Conservation (phyloP, 2,329 filamentous ascomycete species). For the Aspergillus sp. region DNA sequence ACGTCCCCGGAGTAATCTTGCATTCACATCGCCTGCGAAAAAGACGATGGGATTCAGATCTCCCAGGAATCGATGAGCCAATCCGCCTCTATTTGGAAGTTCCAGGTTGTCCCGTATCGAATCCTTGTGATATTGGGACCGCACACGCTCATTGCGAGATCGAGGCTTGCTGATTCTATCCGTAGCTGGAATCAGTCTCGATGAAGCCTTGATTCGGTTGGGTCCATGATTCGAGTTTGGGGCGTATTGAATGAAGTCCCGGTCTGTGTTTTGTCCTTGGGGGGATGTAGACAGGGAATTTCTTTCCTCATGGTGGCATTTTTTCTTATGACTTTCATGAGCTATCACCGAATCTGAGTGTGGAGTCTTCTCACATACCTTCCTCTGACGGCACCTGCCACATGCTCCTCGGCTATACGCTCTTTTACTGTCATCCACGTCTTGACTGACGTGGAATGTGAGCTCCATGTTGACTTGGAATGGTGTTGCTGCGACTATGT, state of each 20-base stretch:
- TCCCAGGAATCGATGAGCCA: constrained; percentile 14
- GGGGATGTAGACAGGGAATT: neutral
- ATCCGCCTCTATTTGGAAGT: neutral
- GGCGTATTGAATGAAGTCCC: neutral
- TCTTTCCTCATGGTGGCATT: constrained; percentile 6
- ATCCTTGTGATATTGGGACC: neutral
- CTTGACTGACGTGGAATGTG: constrained; percentile 13
- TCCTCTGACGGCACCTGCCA: constrained; percentile 11
- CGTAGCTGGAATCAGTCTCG: neutral
- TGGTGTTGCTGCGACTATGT: neutral
- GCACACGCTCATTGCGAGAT: neutral
- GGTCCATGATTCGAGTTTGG: neutral
- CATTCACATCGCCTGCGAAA: constrained; percentile 10
- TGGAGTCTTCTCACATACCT: constrained; percentile 4
- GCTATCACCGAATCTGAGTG: neutral
- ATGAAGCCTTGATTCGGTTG: neutral
- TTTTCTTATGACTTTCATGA: constrained; percentile 2
- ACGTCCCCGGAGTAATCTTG: constrained; percentile 11
- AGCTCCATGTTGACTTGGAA: constrained; percentile 8
- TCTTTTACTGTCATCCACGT: constrained; percentile 10
- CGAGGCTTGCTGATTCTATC: neutral
- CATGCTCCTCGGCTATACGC: constrained; percentile 8
- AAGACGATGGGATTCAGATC: constrained; percentile 18
- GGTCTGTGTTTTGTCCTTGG: neutral
- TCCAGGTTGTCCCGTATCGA: neutral